Evolutionary conservation across 495 filamentous ascomycete species (phyloP).

Genomic region (Trypethelium eluteriae): DNA sequence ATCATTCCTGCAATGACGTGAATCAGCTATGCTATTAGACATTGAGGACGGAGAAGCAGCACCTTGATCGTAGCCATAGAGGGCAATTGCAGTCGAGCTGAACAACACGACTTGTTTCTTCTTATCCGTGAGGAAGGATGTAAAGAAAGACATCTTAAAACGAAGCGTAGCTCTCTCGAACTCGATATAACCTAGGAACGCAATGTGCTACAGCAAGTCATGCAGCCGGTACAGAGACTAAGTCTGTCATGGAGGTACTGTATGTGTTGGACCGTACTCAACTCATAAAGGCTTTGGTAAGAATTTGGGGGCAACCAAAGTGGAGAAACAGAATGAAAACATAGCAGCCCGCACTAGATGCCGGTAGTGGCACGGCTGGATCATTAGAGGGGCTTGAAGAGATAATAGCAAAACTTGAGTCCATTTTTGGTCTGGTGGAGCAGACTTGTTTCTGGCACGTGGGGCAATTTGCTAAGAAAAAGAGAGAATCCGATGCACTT

Average conservation of each 20-base stretch:
- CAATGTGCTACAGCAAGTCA: background rate
- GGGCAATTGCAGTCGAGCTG: constrained; percentile 50
- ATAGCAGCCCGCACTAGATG: background rate
- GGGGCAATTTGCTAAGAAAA: constrained; percentile 13
- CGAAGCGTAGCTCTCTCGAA: background rate
- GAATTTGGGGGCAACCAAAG: background rate
- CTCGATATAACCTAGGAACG: background rate
- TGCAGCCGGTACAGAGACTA: too few species aligned
- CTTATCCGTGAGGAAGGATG: constrained; percentile 24
- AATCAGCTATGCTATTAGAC: background rate
- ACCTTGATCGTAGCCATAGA: constrained; percentile 51
- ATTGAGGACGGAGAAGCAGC: background rate
- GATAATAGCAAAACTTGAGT: background rate
- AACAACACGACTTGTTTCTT: constrained; percentile 45
- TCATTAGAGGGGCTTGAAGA: background rate
- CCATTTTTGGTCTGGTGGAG: background rate
- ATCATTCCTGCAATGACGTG: constrained; percentile 43
- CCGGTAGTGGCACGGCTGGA: background rate
- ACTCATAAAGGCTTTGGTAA: background rate
- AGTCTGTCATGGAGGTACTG: background rate
- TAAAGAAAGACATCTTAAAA: constrained; percentile 1
- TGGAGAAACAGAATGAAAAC: background rate
- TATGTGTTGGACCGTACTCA: background rate
- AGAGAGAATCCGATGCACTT: background rate
- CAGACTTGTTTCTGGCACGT: background rate